Percentiles rank a stretch among this genome's conserved stretches.
Conservation (phyloP, 805 yeast genomes). For the Vanderwaltozyma verrucispora region DNA sequence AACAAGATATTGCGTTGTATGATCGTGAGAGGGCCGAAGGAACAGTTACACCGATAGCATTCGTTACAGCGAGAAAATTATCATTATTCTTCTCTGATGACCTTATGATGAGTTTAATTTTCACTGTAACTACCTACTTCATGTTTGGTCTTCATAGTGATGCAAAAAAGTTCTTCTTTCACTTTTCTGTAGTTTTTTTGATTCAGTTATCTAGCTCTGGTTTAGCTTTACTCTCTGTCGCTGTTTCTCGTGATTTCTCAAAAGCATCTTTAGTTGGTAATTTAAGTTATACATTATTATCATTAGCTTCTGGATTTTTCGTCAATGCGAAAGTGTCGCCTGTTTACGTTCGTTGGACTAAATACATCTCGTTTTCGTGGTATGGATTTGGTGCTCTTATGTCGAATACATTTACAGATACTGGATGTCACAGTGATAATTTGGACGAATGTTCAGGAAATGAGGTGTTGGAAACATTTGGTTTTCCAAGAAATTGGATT, state of each 20-base stretch:
- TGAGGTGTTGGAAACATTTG: conserved; percentile 45
- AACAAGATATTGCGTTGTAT: conserved; percentile 42
- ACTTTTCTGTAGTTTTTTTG: conserved; percentile 48
- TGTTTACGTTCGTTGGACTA: conserved; percentile 79
- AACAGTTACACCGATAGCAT: conserved; percentile 57
- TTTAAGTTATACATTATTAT: conserved; percentile 56
- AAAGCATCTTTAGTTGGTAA: conserved; percentile 53
- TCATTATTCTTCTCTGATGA: conserved; percentile 64
- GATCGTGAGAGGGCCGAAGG: conserved; percentile 66
- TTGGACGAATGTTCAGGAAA: conserved; percentile 30
- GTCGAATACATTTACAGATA: conserved; percentile 53
- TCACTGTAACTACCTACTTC: conserved; percentile 55
- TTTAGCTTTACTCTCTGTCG: conserved; percentile 31
- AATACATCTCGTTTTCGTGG: conserved; percentile 68
- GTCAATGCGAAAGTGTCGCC: conserved; percentile 67
- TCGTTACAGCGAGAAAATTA: conserved; percentile 52
- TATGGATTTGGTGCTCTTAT: conserved; percentile 62
- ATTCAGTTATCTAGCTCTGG: conserved; percentile 35
- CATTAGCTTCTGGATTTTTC: conserved; percentile 74
- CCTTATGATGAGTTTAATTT: conserved; percentile 47
- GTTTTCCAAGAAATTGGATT: conserved; percentile 56
- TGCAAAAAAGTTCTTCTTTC: conserved; percentile 47
- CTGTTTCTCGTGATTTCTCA: conserved; percentile 51
- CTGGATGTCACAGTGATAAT: conserved; percentile 45
- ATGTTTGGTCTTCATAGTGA: conserved; percentile 61